These are phyloP conservation scores for Hypoxylon perforatum DNA, from an alignment of 495 filamentous ascomycete species.

Conservation along the genomic window DNA sequence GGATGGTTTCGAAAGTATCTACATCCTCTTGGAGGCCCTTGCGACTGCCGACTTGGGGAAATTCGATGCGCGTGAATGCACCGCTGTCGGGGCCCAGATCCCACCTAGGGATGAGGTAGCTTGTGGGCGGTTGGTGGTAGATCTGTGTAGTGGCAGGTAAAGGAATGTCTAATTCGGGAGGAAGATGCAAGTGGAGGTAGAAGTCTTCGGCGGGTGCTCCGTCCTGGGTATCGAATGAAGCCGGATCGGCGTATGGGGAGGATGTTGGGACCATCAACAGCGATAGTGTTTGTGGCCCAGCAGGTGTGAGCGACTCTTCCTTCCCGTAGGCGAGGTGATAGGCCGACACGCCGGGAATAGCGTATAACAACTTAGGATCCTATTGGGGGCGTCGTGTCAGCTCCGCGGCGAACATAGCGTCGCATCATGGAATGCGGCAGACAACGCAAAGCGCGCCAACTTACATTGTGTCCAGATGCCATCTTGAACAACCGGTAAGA, in stretches of 20 bases:
- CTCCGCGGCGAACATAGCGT: conserved; percentile 12
- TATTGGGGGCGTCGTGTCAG: conserved; percentile 37
- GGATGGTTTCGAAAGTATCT: conserved; percentile 95
- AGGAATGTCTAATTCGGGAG: conserved; percentile 91
- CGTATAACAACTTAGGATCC: conserved; percentile 86
- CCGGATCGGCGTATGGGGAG: conserved; percentile 73
- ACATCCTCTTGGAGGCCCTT: conserved; percentile 88
- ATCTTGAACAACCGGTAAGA: conserved; percentile 40
- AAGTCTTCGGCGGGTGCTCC: conserved; percentile 85
- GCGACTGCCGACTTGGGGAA: conserved; percentile 75
- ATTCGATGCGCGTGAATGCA: conserved; percentile 91
- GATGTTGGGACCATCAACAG: conserved; percentile 93
- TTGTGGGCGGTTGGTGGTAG: conserved; percentile 88
- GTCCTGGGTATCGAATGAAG: conserved; percentile 64
- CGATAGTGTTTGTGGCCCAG: conserved; percentile 88
- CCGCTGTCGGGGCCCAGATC: conserved; percentile 86
- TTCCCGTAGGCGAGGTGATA: conserved; percentile 90
- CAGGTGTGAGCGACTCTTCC: conserved; percentile 82
- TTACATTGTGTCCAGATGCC: conserved; percentile 64
- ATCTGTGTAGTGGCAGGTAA: conserved; percentile 94
- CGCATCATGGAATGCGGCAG: conserved; percentile 13
- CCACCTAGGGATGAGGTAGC: conserved; percentile 94
- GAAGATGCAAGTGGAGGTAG: conserved; percentile 91
- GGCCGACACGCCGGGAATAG: conserved; percentile 83
- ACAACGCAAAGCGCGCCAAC: conserved; percentile 26